Conservation (phyloP, 2,329 filamentous ascomycete genomes). For the Hypoxylon sp. region DNA sequence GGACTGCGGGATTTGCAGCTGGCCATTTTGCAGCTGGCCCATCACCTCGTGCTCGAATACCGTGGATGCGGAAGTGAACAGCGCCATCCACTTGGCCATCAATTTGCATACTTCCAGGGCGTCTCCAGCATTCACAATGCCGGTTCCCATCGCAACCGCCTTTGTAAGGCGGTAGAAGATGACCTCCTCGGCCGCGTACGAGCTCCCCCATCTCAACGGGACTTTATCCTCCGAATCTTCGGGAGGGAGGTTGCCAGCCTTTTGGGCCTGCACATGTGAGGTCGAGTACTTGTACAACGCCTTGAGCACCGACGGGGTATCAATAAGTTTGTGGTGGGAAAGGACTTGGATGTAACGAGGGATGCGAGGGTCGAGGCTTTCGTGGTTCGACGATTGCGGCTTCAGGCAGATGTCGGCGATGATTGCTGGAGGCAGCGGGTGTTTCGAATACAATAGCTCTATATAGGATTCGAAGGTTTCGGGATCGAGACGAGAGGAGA, state of each 20-base stretch:
- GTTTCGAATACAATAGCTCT: conserved; percentile 61
- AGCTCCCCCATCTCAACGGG: conserved; percentile 64
- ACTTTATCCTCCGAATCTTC: conserved; percentile 41
- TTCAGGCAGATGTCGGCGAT: conserved; percentile 71
- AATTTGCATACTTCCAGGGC: conserved; percentile 63
- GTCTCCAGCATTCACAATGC: conserved; percentile 61
- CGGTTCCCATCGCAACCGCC: conserved; percentile 73
- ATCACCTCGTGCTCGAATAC: conserved; percentile 63
- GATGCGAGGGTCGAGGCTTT: conserved; percentile 70
- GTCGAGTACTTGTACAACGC: conserved; percentile 70
- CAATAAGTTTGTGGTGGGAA: conserved; percentile 63
- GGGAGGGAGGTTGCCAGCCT: conserved; percentile 34
- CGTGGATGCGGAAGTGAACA: conserved; percentile 66
- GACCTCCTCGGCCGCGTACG: conserved; percentile 81
- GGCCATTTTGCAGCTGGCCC: conserved; percentile 56
- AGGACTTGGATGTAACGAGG: conserved; percentile 70
- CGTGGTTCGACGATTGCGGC: conserved; percentile 61
- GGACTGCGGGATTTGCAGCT: conserved; percentile 58
- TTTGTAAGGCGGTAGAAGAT: conserved; percentile 95
- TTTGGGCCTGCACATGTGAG: conserved; percentile 56
- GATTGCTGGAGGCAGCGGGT: conserved; percentile 63
- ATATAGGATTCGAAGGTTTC: conserved; percentile 67
- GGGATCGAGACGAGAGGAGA: conserved; percentile 64
- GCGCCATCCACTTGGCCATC: conserved; percentile 69
- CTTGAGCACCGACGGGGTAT: conserved; percentile 66